Evolutionary conservation across 176 grass and related monocot genomes (phyloP).

Genomic region (Bothriochloa decipiens): DNA sequence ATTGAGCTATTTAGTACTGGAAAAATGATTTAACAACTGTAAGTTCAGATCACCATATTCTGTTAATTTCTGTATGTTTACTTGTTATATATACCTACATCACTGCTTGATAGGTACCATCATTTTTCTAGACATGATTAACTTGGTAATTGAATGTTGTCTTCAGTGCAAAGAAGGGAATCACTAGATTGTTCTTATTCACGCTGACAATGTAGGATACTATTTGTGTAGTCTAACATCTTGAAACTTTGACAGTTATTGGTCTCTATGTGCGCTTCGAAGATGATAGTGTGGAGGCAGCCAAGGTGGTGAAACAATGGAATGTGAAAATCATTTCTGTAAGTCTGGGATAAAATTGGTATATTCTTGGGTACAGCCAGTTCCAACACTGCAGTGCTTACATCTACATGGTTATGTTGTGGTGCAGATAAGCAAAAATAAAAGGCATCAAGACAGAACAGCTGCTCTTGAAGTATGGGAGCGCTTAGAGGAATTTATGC

Average conservation of each 20-base stretch:
- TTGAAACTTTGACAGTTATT: constrained; percentile 66
- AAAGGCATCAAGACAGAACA: constrained; percentile 97
- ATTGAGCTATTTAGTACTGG: background rate
- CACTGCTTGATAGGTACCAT: background rate
- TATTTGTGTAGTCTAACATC: constrained; percentile 37
- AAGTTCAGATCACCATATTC: background rate
- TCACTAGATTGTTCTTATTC: constrained; percentile 5
- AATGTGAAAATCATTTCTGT: constrained; percentile 96
- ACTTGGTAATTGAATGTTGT: background rate
- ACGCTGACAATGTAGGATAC: background rate
- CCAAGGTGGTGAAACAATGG: constrained; percentile 96
- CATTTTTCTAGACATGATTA: background rate
- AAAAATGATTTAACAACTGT: background rate
- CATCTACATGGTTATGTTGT: constrained; percentile 20
- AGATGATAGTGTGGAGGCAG: constrained; percentile 94
- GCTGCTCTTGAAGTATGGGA: constrained; percentile 96
- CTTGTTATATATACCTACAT: background rate
- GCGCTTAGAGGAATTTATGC: constrained; percentile 82
- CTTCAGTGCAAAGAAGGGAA: background rate
- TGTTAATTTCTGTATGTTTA: no score
- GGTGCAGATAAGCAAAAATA: constrained; percentile 93
- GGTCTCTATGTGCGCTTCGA: constrained; percentile 96
- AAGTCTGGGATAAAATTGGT: constrained; percentile 39
- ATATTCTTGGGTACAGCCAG: background rate
- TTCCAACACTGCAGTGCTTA: constrained; percentile 10